These are phyloP conservation scores for Brassica cretica DNA, from an alignment of 345 rosid species.

Conservation along the genomic window DNA sequence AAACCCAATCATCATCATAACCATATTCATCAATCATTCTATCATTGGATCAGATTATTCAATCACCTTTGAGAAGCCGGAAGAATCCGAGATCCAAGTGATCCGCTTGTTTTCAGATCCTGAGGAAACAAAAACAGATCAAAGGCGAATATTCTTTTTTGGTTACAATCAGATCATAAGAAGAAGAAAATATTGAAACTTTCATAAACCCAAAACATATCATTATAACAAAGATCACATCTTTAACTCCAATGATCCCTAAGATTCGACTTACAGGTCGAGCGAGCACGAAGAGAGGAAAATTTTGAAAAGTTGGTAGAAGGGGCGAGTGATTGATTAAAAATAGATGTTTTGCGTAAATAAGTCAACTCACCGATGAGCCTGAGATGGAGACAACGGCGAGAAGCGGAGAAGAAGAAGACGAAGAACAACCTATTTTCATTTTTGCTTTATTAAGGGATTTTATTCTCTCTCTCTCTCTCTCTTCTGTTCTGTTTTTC, in stretches of 20 bases:
- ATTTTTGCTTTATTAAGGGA: slow-evolving; percentile 7
- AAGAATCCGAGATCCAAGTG: slow-evolving; percentile 38
- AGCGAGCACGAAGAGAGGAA: background rate
- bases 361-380: slow-evolving; percentile 37
- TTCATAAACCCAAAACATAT: slow-evolving; percentile 12
- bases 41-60: background rate
- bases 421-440: slow-evolving; percentile 29
- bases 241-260: slow-evolving; percentile 3
- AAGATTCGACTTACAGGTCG: slow-evolving; percentile 12
- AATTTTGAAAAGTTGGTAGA: background rate
- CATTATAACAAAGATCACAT: slow-evolving; percentile 10
- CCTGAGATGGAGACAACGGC: slow-evolving; percentile 40
- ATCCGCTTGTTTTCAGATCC: slow-evolving; percentile 30
- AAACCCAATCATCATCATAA: slow-evolving; percentile 10
- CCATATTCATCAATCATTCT: background rate
- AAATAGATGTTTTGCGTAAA: background rate
- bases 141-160: background rate
- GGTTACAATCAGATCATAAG: background rate
- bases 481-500: background rate
- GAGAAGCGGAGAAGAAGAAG: slow-evolving; percentile 32
- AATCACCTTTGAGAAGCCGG: slow-evolving; percentile 27
- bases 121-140: background rate
- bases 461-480: background rate
- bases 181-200: slow-evolving; percentile 9
- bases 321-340: background rate